Evolutionary conservation across 2,329 filamentous ascomycete genomes (phyloP).

Genomic region (Basipetospora chlamydospora): DNA sequence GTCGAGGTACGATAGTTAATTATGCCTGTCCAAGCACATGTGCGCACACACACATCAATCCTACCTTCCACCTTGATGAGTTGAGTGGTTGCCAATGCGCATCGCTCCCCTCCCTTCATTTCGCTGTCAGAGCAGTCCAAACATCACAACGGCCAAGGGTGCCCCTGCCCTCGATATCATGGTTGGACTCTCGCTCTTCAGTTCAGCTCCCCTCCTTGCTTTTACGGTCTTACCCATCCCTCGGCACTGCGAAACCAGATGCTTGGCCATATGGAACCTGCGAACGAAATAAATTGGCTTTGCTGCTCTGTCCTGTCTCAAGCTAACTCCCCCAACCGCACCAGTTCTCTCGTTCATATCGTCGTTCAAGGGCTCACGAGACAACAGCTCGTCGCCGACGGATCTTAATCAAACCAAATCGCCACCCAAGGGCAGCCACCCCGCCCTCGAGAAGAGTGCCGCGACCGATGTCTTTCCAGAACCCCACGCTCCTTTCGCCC

Average conservation of each 20-base stretch:
- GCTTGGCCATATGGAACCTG: too few species aligned
- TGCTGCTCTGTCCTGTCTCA: background rate
- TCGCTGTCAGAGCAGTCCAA: too few species aligned
- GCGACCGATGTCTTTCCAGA: background rate
- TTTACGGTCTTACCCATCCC: too few species aligned
- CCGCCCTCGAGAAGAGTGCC: background rate
- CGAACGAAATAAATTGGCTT: background rate
- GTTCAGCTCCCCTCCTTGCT: too few species aligned
- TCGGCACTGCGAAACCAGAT: too few species aligned
- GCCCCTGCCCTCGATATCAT: too few species aligned
- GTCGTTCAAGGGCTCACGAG: constrained; percentile 44
- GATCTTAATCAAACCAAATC: background rate
- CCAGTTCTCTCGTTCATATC: constrained; percentile 83
- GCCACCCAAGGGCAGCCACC: background rate
- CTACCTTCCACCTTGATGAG: too few species aligned
- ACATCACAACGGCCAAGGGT: too few species aligned
- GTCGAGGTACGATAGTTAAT: too few species aligned
- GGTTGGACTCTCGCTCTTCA: too few species aligned
- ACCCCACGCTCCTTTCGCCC: background rate
- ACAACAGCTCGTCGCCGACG: background rate
- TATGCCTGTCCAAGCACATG: background rate
- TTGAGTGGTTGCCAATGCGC: too few species aligned
- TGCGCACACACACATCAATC: background rate
- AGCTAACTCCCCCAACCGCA: constrained; percentile 1
- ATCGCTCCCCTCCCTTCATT: too few species aligned